Base-by-base conservation (phyloP, 169 alveolate species). In the Eimeria acervulina region DNA sequence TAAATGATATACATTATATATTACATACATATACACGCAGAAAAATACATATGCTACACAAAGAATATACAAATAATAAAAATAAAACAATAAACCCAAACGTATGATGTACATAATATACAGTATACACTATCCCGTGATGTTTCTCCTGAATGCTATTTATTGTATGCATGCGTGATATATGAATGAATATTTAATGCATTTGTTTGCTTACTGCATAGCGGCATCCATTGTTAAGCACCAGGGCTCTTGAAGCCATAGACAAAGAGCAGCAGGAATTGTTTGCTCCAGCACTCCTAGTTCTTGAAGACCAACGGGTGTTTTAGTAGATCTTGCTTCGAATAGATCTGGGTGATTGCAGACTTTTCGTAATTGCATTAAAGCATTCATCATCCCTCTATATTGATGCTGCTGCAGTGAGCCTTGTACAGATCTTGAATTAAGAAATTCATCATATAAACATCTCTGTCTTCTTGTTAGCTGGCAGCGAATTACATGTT, bases 321-420 rank as follows among this genome's bases (percentile, higher is more conserved):
- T 94, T 47, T 51, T 83, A 55, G 89, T 83, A 12, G 87, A 74
- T 85, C 99, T 97, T 90, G 99, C 98, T 80, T 99, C 99, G 88
- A 99, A 98, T 55, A 99, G 98, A 93, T 99, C 99, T 33, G 99
- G 99, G 95, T 99, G 99, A 96, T 99, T 99, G 96, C 99, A 99
- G 26, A 99, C 99, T 96, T 99, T 99, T 96, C 99, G 97, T 84
- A 99, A 96, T 76, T 99, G 99, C 99, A 99, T 99, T 78, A 99
- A 96, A 15, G 98, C 98, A 95, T 99, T 99, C 99, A 99, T 98
- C 97, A 99, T 98, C 38, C 99, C 98, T 78, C 99, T 97, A 97
- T 99, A 99, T 96, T 51, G 98, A 97, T 61, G 97, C 96, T 93
- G 55, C 38, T 81, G 47, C 93, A 95, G 44, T 13, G 96, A 87